A percentile compares a stretch with the other conserved stretches of the same genome.
Evolutionary conservation across 1,284 basidiomycete genomes (phyloP).

Genomic region (Chalciporus sp.): DNA sequence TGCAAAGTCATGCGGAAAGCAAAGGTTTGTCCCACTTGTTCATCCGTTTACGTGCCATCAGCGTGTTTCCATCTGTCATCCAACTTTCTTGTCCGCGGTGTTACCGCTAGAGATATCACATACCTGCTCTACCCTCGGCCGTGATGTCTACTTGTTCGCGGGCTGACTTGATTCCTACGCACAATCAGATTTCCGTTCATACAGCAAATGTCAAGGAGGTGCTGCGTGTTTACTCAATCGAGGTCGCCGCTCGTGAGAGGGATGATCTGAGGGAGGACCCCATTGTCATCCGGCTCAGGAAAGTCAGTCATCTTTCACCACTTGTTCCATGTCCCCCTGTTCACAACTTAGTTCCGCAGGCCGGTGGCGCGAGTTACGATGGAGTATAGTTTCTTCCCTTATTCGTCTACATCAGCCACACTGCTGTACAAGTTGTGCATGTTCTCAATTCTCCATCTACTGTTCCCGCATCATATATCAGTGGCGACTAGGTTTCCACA

Average conservation of each 20-base stretch:
- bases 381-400: constrained; percentile 53
- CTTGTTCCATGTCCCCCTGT: constrained; percentile 7
- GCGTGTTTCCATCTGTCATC: constrained; percentile 15
- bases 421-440: constrained; percentile 18
- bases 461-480: constrained; percentile 21
- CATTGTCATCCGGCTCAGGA: constrained; percentile 71
- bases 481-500: constrained; percentile 25
- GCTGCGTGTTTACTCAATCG: constrained; percentile 80
- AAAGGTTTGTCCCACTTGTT: constrained; percentile 57
- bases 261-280: constrained; percentile 84
- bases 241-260: constrained; percentile 79
- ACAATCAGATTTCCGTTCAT: constrained; percentile 81
- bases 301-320: constrained; percentile 49
- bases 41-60: constrained; percentile 21
- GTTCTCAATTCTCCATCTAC: constrained; percentile 13
- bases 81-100: constrained; percentile 1
- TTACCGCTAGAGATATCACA: constrained; percentile 25
- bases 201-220: constrained; percentile 82
- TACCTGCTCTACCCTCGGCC: constrained; percentile 24
- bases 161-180: constrained; percentile 20
- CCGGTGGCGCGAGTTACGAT: constrained; percentile 81
- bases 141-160: constrained; percentile 12
- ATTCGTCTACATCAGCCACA: constrained; percentile 14
- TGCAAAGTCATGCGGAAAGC: constrained; percentile 92
- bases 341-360: constrained; percentile 43